phyloP scores from a whole-genome alignment of 331 rosid species.

The Acacia concinna region DNA sequence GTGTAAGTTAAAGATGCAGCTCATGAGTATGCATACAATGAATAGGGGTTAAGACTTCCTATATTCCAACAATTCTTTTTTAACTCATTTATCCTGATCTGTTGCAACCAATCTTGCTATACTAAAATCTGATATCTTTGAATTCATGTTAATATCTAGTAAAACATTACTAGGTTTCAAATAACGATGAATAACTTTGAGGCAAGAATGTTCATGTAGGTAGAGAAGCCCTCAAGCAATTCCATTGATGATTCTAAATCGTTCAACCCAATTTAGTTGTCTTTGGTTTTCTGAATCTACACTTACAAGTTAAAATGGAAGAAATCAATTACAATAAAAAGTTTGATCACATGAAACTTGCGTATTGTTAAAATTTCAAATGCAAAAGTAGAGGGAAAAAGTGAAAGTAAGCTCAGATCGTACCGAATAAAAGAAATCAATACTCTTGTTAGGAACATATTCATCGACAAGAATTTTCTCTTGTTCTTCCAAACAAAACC shows the following conservation, averaged over 20 bases:
- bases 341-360: not conserved
- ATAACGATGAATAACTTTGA: slow-evolving; percentile 36
- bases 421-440: not conserved
- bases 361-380: too few relatives aligned
- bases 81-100: slow-evolving; percentile 36
- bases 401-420: not conserved
- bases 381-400: too few relatives aligned
- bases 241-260: slow-evolving; percentile 36
- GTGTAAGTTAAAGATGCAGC: too few relatives aligned
- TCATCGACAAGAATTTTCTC: not conserved
- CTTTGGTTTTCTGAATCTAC: slow-evolving; percentile 14
- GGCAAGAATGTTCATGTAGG: slow-evolving; percentile 37
- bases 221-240: slow-evolving; percentile 37
- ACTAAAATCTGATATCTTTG: slow-evolving; percentile 48
- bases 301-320: not conserved
- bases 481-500: not conserved
- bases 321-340: too few relatives aligned
- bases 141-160: slow-evolving; percentile 32
- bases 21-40: too few relatives aligned
- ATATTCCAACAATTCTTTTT: slow-evolving; percentile 37
- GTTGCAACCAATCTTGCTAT: slow-evolving; percentile 31
- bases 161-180: slow-evolving; percentile 39
- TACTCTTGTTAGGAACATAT: not conserved
- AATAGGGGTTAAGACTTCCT: slow-evolving; percentile 17
- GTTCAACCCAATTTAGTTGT: slow-evolving; percentile 28